Percentiles rank a stretch among this genome's conserved stretches.
phyloP scores from a whole-genome alignment of 176 grass and related monocot genomes.

The Oryza meyeriana region DNA sequence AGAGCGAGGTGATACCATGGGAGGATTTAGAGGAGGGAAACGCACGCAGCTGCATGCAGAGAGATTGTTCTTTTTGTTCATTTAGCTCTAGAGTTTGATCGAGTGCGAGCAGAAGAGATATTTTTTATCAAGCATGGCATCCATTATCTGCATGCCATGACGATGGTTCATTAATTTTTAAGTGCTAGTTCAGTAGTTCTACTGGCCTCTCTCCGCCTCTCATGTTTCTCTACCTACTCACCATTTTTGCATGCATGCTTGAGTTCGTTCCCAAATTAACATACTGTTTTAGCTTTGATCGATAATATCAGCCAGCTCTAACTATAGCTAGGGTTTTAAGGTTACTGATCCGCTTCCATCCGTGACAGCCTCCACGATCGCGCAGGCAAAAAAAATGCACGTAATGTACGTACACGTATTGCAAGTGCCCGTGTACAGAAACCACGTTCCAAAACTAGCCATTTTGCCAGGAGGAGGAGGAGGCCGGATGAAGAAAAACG shows the following conservation, averaged over 20 bases:
- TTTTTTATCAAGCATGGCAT: constrained; percentile 30
- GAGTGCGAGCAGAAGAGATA: constrained; percentile 49
- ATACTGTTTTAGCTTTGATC: not conserved
- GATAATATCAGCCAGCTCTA: not conserved
- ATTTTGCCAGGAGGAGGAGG: not conserved
- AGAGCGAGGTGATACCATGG: constrained; percentile 32
- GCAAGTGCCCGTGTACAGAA: not conserved
- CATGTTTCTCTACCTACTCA: not conserved
- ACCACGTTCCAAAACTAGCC: not conserved
- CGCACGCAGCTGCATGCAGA: constrained; percentile 29
- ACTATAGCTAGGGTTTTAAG: constrained; percentile 27
- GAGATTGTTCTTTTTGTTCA: constrained; percentile 58
- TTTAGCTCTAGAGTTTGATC: constrained; percentile 67
- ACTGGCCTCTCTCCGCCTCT: not conserved
- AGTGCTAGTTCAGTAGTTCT: not conserved
- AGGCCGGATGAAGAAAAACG: not conserved
- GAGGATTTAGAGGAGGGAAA: constrained; percentile 34
- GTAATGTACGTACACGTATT: not conserved
- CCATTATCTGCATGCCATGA: constrained; percentile 27
- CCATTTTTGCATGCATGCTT: not conserved
- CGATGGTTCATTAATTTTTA: constrained; percentile 28
- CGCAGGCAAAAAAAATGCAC: not conserved
- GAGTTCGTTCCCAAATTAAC: not conserved
- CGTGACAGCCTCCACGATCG: not conserved
- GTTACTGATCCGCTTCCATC: not conserved